These are phyloP conservation scores for Daldinia eschscholtzii DNA, from an alignment of 2,329 filamentous ascomycete species.

Conservation along the genomic window DNA sequence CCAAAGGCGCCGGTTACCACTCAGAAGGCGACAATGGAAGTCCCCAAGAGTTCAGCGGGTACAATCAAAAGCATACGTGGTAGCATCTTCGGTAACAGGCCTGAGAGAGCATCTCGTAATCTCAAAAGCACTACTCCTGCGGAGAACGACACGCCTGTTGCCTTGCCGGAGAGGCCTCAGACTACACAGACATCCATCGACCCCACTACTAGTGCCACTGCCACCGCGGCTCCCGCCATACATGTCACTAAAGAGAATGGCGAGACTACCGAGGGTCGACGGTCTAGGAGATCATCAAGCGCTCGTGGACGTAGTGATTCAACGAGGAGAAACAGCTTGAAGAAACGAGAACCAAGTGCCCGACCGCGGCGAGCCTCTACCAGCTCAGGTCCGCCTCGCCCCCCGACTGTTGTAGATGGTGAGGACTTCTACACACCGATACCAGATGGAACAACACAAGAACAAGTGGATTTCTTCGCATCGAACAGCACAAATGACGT, in stretches of 20 bases:
- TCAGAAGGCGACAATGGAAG: constrained; percentile 59
- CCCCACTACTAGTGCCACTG: constrained; percentile 69
- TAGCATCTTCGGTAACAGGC: constrained; percentile 80
- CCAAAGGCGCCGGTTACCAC: constrained; percentile 55
- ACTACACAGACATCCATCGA: constrained; percentile 61
- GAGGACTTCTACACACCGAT: constrained; percentile 65
- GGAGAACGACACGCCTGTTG: constrained; percentile 50
- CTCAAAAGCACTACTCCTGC: constrained; percentile 57
- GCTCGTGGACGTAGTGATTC: constrained; percentile 62
- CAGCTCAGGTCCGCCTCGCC: constrained; percentile 56
- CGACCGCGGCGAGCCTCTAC: constrained; percentile 62
- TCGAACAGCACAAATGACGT: constrained; percentile 58
- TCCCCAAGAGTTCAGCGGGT: constrained; percentile 77
- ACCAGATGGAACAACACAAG: constrained; percentile 54
- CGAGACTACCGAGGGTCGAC: constrained; percentile 55
- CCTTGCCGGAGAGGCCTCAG: constrained; percentile 54
- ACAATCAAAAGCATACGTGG: constrained; percentile 77
- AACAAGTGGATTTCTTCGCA: constrained; percentile 60
- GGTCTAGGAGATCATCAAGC: constrained; percentile 54
- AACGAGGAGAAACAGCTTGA: constrained; percentile 64
- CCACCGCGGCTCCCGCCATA: constrained; percentile 76
- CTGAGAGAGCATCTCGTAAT: constrained; percentile 54
- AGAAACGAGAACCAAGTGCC: constrained; percentile 64
- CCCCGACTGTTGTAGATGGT: constrained; percentile 62
- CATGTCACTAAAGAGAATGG: constrained; percentile 79